phyloP scores from a whole-genome alignment of 1,139 yeast species.

The Blastobotrys serpentis region DNA sequence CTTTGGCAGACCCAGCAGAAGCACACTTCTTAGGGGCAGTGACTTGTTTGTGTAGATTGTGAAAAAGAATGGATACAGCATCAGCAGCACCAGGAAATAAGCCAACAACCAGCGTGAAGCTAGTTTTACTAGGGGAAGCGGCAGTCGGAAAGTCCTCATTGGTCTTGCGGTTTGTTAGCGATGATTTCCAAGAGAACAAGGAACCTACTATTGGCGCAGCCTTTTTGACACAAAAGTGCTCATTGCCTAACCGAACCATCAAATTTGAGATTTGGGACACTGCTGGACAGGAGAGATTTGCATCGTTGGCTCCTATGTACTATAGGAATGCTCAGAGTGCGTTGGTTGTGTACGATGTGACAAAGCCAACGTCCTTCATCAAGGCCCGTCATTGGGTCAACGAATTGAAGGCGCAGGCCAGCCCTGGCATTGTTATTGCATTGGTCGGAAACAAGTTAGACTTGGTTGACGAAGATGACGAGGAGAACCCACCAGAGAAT shows the following conservation, averaged over 20 bases:
- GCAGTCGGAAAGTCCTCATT: slow-evolving; percentile 97
- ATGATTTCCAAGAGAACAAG: slow-evolving; percentile 95
- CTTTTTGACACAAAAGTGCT: slow-evolving; percentile 89
- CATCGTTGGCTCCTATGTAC: slow-evolving; percentile 95
- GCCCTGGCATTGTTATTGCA: slow-evolving; percentile 87
- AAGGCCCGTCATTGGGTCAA: slow-evolving; percentile 99
- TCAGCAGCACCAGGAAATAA: slow-evolving; percentile 21
- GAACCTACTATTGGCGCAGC: slow-evolving; percentile 99
- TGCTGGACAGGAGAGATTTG: slow-evolving; percentile 97
- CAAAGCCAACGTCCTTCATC: slow-evolving; percentile 95
- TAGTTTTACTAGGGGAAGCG: slow-evolving; percentile 92
- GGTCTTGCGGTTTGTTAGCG: slow-evolving; percentile 88
- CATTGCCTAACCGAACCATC: slow-evolving; percentile 83
- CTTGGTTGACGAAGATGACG: slow-evolving; percentile 47
- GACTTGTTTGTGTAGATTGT: slow-evolving; percentile 3
- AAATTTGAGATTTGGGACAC: slow-evolving; percentile 98
- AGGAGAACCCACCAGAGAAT: slow-evolving; percentile 30
- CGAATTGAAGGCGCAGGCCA: slow-evolving; percentile 92
- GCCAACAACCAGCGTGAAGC: slow-evolving; percentile 72
- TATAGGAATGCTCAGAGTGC: slow-evolving; percentile 99
- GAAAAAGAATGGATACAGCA: slow-evolving; percentile 19
- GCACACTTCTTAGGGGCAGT: too few relatives aligned
- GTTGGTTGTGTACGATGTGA: slow-evolving; percentile 89
- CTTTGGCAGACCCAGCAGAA: too few relatives aligned
- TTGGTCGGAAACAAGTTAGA: slow-evolving; percentile 92